Evolutionary conservation across 78 protist genomes (phyloP).

Genomic region (Diacronema lutheri): DNA sequence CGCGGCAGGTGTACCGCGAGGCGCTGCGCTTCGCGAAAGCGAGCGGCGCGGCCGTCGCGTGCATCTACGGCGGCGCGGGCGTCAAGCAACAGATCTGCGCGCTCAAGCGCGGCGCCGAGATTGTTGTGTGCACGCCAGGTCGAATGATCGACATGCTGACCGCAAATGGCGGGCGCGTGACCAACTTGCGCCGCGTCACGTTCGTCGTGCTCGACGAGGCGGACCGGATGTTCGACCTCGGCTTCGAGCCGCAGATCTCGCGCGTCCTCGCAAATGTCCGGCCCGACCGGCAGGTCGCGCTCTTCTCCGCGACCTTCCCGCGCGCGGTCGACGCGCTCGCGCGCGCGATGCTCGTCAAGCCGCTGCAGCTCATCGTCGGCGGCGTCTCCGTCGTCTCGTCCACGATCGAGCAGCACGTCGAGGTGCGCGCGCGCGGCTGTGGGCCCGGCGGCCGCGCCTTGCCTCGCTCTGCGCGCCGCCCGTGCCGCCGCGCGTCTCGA

Average conservation of each 20-base stretch:
- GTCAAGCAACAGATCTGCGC: slow-evolving; percentile 91
- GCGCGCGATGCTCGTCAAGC: slow-evolving; percentile 58
- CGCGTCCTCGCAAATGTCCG: slow-evolving; percentile 74
- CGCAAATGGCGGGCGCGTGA: slow-evolving; percentile 78
- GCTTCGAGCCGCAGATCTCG: slow-evolving; percentile 87
- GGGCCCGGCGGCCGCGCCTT: no score
- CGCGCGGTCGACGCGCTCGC: slow-evolving; percentile 53
- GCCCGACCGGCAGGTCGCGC: slow-evolving; percentile 87
- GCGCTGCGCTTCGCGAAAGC: slow-evolving; percentile 62
- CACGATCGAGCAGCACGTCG: slow-evolving; percentile 83
- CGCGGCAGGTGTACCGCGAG: slow-evolving; percentile 77
- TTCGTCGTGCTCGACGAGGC: slow-evolving; percentile 98
- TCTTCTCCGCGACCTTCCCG: slow-evolving; percentile 96
- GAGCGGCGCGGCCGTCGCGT: slow-evolving; percentile 41
- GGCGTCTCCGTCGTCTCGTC: slow-evolving; percentile 72
- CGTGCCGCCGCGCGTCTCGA: no score
- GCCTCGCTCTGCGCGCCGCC: no score
- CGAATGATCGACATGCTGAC: slow-evolving; percentile 96
- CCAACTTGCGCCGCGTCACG: slow-evolving; percentile 89
- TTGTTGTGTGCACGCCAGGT: slow-evolving; percentile 98
- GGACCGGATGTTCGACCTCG: slow-evolving; percentile 98
- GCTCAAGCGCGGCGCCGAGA: slow-evolving; percentile 86
- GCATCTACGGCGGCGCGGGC: slow-evolving; percentile 94
- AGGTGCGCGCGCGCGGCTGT: not conserved
- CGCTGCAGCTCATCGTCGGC: slow-evolving; percentile 90